Percentiles rank a stretch among this genome's conserved stretches.
phyloP scores from a whole-genome alignment of 306 rosid species.

The Citrullus amarus region DNA sequence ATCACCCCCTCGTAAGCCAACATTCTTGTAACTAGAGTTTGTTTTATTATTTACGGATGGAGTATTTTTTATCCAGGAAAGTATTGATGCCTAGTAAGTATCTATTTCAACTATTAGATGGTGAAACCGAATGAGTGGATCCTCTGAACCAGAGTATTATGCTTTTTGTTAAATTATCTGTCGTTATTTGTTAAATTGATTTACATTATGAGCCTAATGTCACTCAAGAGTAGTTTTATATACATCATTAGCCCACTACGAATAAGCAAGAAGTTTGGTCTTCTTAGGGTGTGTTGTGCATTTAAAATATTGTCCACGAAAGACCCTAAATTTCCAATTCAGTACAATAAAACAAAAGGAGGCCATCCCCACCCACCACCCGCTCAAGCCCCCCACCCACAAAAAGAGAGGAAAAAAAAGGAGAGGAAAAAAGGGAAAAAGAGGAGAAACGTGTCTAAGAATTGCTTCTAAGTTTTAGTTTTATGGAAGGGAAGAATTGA shows the following conservation, averaged over 20 bases:
- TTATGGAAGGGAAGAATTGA: neutral
- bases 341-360: too few relatives aligned
- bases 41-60: neutral
- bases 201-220: neutral
- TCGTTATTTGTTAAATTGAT: neutral
- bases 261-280: neutral
- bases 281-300: neutral
- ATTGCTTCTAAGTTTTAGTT: neutral
- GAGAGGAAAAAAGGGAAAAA: too few relatives aligned
- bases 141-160: neutral
- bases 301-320: neutral
- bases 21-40: neutral
- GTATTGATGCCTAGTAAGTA: neutral
- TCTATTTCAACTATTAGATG: neutral
- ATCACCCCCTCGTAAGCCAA: neutral
- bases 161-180: neutral
- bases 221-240: neutral
- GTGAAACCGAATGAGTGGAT: neutral
- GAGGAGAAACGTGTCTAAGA: too few relatives aligned
- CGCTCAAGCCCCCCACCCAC: too few relatives aligned
- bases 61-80: neutral
- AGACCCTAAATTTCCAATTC: too few relatives aligned
- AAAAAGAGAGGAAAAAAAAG: too few relatives aligned
- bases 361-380: too few relatives aligned
- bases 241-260: neutral